A percentile compares a stretch with the other conserved stretches of the same genome.
Conservation (phyloP, 495 filamentous ascomycete genomes). For the Lasiosphaeriaceae sp. region DNA sequence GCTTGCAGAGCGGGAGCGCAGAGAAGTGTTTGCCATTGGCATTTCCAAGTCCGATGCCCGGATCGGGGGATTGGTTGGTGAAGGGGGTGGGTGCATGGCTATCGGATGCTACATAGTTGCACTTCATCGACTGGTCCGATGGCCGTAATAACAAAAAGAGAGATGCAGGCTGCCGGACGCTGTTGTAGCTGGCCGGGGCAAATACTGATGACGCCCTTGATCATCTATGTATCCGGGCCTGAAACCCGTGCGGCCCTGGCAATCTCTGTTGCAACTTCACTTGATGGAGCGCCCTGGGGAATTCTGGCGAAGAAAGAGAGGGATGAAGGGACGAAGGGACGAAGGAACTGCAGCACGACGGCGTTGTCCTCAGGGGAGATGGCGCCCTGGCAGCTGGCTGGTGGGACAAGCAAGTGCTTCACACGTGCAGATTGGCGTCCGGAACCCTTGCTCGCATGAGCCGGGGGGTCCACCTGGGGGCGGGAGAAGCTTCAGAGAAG, state of each 20-base stretch:
- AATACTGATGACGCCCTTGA: not conserved
- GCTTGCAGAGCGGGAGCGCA: not conserved
- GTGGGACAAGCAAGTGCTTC: not conserved
- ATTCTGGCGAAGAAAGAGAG: not conserved
- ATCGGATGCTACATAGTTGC: too few species aligned
- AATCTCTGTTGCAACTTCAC: not conserved
- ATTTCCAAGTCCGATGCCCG: too few species aligned
- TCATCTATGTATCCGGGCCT: not conserved
- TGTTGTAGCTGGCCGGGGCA: not conserved
- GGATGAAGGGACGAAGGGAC: too few species aligned
- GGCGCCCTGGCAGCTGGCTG: not conserved
- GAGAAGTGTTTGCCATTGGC: too few species aligned
- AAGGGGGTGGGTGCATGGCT: too few species aligned
- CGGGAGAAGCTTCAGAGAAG: conserved; percentile 20
- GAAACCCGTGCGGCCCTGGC: conserved; percentile 4
- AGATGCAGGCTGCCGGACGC: not conserved
- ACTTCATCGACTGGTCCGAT: too few species aligned
- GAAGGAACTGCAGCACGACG: not conserved
- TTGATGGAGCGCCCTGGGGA: not conserved
- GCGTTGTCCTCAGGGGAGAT: not conserved
- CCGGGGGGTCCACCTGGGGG: not conserved
- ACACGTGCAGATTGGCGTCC: not conserved
- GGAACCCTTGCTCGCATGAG: not conserved
- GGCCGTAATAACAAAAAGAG: not conserved
- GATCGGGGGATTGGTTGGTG: too few species aligned